Evolutionary conservation across 2,329 filamentous ascomycete species (phyloP).

Genomic region (Cladobotryum mycophilum): DNA sequence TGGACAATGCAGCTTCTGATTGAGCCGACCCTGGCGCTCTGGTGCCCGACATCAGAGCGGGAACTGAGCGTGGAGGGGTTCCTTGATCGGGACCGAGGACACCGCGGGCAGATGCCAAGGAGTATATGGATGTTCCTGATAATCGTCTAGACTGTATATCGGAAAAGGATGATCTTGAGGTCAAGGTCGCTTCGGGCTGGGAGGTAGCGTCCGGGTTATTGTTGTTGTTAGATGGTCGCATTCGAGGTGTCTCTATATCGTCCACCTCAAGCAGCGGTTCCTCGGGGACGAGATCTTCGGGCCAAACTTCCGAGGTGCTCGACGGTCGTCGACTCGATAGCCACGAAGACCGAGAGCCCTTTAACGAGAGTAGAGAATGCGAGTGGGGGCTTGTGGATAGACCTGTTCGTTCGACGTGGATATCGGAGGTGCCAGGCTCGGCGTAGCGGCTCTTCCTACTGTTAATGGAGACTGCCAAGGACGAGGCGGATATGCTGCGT

Average conservation of each 20-base stretch:
- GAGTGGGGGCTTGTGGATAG: constrained; percentile 57
- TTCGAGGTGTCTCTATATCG: constrained; percentile 42
- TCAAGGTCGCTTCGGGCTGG: constrained; percentile 31
- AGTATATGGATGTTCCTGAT: constrained; percentile 69
- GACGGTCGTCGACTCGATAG: constrained; percentile 39
- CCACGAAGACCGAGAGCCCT: constrained; percentile 35
- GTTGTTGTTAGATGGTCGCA: constrained; percentile 31
- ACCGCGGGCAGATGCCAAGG: constrained; percentile 53
- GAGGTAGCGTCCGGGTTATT: constrained; percentile 20
- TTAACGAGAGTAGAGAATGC: constrained; percentile 33
- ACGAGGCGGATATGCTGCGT: constrained; percentile 41
- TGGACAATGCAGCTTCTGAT: constrained; percentile 46
- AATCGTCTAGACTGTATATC: constrained; percentile 56
- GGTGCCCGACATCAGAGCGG: constrained; percentile 41
- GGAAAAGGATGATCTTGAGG: constrained; percentile 41
- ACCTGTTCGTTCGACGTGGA: constrained; percentile 53
- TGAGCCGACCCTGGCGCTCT: constrained; percentile 37
- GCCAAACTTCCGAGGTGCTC: constrained; percentile 34
- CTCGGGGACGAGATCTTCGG: constrained; percentile 29
- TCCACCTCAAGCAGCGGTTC: constrained; percentile 40
- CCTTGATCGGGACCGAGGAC: constrained; percentile 45
- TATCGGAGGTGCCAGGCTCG: constrained; percentile 53
- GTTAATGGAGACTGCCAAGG: constrained; percentile 26
- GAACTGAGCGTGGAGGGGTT: constrained; percentile 35
- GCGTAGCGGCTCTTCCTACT: constrained; percentile 52